Percentiles rank a stretch among this genome's conserved stretches.
phyloP scores from a whole-genome alignment of 345 rosid genomes.

The Trapa bicornis region DNA sequence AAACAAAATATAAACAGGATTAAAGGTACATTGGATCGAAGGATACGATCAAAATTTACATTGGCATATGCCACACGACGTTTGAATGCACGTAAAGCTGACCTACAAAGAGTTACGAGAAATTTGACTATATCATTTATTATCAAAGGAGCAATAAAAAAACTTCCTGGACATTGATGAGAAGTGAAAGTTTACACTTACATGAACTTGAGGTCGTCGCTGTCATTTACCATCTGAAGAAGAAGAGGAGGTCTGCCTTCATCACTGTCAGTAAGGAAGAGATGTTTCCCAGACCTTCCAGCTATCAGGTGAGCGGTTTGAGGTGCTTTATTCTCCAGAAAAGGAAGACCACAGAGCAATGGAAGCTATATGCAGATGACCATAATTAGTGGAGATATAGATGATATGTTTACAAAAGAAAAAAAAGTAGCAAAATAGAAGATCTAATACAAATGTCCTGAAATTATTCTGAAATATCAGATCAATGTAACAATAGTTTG shows the following conservation, averaged over 20 bases:
- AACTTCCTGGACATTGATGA: background rate
- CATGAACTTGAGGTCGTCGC: slow-evolving; percentile 63
- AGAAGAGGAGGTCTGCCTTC: slow-evolving; percentile 78
- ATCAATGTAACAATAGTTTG: background rate
- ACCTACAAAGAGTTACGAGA: slow-evolving; percentile 33
- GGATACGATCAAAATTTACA: slow-evolving; percentile 84
- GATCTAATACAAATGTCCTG: background rate
- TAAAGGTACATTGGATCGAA: slow-evolving; percentile 15
- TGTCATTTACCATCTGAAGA: slow-evolving; percentile 72
- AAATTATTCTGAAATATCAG: background rate
- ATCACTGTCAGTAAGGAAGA: slow-evolving; percentile 72
- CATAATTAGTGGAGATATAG: background rate
- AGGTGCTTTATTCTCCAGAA: slow-evolving; percentile 80
- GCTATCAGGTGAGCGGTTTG: slow-evolving; percentile 76
- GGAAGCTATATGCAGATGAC: slow-evolving; percentile 50
- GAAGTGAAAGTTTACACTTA: slow-evolving; percentile 15
- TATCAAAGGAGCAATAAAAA: background rate
- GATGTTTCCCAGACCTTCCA: slow-evolving; percentile 89
- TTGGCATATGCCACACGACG: slow-evolving; percentile 91
- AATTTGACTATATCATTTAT: background rate
- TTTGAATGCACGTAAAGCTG: slow-evolving; percentile 69
- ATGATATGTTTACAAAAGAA: background rate
- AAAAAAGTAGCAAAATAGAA: background rate
- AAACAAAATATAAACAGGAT: slow-evolving; percentile 6
- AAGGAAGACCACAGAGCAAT: slow-evolving; percentile 80